Percentiles rank a stretch among this genome's conserved stretches.
Conservation (phyloP, 176 grass and related monocot genomes). For the Phoenix roebelenii region DNA sequence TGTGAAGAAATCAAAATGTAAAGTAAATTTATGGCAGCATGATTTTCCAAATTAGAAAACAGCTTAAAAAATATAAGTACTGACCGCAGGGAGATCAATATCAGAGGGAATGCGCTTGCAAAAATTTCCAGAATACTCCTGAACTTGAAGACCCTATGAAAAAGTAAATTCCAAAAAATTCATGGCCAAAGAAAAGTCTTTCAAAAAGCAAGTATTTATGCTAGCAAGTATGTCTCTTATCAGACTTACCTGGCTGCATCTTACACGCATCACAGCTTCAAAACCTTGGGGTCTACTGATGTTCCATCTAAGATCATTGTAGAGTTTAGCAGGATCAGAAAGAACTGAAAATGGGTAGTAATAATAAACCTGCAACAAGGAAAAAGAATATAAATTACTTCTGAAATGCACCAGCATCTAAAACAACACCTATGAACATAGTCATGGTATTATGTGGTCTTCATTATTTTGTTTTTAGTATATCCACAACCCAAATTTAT, state of each 20-base stretch:
- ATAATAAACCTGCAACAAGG: slow-evolving; percentile 63
- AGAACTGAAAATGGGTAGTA: slow-evolving; percentile 86
- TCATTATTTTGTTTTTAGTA: no score
- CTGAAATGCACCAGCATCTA: no score
- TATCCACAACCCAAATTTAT: no score
- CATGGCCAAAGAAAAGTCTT: no score
- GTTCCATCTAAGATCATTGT: slow-evolving; percentile 97
- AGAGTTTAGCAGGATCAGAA: slow-evolving; percentile 80
- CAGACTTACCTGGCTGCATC: slow-evolving; percentile 61
- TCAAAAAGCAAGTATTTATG: not conserved
- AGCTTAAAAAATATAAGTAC: slow-evolving; percentile 19
- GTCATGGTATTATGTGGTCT: no score
- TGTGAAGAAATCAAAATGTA: no score
- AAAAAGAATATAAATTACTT: slow-evolving; percentile 14
- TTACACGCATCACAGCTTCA: slow-evolving; percentile 83
- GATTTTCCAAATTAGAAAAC: not conserved
- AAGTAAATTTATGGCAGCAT: no score
- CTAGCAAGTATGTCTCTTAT: slow-evolving; percentile 20
- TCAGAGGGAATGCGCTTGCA: slow-evolving; percentile 91
- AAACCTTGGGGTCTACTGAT: slow-evolving; percentile 85
- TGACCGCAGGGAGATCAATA: slow-evolving; percentile 73
- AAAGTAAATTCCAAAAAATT: not conserved
- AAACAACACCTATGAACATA: no score
- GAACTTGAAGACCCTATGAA: slow-evolving; percentile 66
- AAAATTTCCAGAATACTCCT: slow-evolving; percentile 75